A percentile compares a stretch with the other conserved stretches of the same genome.
Evolutionary conservation across 805 yeast genomes (phyloP).

Genomic region (Wickerhamomyces silvicola): DNA sequence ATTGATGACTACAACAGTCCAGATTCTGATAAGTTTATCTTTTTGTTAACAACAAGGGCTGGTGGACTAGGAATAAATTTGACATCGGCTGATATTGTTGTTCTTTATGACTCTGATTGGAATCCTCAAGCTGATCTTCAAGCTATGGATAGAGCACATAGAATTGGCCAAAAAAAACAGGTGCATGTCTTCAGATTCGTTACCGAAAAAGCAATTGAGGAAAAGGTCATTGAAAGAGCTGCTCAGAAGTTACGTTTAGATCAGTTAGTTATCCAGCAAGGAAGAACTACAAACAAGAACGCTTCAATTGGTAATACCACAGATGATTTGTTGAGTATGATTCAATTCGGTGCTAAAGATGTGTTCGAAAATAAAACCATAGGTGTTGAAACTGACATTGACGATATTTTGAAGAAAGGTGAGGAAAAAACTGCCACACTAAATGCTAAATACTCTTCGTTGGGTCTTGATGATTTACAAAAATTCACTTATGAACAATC

Average conservation of each 20-base stretch:
- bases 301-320: constrained; percentile 53
- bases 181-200: constrained; percentile 89
- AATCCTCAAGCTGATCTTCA: constrained; percentile 97
- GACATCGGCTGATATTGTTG: constrained; percentile 87
- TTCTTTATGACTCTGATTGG: constrained; percentile 92
- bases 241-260: constrained; percentile 90
- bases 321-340: constrained; percentile 90
- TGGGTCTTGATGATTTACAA: constrained; percentile 91
- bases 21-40: constrained; percentile 74
- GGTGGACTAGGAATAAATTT: constrained; percentile 95
- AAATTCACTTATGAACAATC: constrained; percentile 83
- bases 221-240: constrained; percentile 91
- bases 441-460: constrained; percentile 73
- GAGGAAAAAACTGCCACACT: constrained; percentile 73
- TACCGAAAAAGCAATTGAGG: constrained; percentile 94
- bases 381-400: constrained; percentile 59
- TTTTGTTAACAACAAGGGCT: constrained; percentile 87
- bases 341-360: constrained; percentile 91
- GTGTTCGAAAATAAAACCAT: constrained; percentile 56
- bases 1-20: constrained; percentile 89
- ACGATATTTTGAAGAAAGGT: constrained; percentile 72
- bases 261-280: constrained; percentile 94
- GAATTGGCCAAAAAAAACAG: constrained; percentile 96
- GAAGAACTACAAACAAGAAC: constrained; percentile 48
- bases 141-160: constrained; percentile 97